Evolutionary conservation across 805 yeast genomes (phyloP).

Genomic region (Candida tibetensis): DNA sequence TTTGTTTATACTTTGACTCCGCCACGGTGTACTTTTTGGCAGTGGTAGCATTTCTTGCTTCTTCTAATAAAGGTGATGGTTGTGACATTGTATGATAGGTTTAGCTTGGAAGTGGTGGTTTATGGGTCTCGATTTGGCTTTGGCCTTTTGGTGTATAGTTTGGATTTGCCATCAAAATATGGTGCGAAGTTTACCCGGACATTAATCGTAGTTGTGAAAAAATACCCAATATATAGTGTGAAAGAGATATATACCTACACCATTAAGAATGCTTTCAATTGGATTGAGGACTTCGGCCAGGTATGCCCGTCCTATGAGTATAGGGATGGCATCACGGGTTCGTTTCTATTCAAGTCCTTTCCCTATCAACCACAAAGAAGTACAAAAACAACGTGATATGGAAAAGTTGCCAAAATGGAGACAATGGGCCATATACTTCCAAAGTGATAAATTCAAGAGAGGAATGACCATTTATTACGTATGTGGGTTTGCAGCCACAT

Average conservation of each 20-base stretch:
- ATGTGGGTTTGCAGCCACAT: slow-evolving; percentile 54
- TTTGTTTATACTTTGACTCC: slow-evolving; percentile 53
- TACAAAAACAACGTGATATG: slow-evolving; percentile 23
- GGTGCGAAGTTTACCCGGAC: neutral
- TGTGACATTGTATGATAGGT: slow-evolving; percentile 17
- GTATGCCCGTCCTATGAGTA: neutral
- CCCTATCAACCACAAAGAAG: slow-evolving; percentile 32
- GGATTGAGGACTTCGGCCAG: neutral
- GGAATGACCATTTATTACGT: slow-evolving; percentile 60
- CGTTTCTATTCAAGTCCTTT: slow-evolving; percentile 24
- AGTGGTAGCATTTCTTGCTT: slow-evolving; percentile 59
- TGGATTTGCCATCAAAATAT: slow-evolving; percentile 7
- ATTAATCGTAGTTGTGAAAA: neutral
- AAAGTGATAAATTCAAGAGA: slow-evolving; percentile 57
- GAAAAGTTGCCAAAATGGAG: slow-evolving; percentile 34
- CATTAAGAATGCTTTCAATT: neutral
- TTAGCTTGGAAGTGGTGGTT: slow-evolving; percentile 2
- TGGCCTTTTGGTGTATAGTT: no score
- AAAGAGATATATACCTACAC: neutral
- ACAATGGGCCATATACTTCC: slow-evolving; percentile 39
- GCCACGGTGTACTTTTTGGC: slow-evolving; percentile 53
- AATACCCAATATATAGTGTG: neutral
- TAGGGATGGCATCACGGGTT: neutral
- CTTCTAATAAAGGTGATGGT: slow-evolving; percentile 37
- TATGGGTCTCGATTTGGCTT: no score